phyloP scores from a whole-genome alignment of 2,329 filamentous ascomycete species.

The Colletotrichum lini region DNA sequence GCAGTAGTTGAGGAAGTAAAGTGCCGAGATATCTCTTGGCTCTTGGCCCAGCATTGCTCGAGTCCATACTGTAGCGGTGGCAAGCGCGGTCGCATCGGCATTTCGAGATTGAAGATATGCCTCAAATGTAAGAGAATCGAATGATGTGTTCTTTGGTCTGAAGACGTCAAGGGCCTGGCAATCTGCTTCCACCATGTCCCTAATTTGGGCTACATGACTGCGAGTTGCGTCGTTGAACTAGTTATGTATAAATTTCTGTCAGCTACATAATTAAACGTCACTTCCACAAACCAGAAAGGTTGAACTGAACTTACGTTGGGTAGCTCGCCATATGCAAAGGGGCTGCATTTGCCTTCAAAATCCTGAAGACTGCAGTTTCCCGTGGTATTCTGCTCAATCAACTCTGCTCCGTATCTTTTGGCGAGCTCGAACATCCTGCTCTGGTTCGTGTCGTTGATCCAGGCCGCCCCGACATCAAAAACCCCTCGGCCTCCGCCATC shows the following conservation, averaged over 20 bases:
- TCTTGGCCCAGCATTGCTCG: conserved; percentile 66
- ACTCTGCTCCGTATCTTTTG: conserved; percentile 56
- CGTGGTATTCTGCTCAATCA: conserved; percentile 63
- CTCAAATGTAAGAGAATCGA: conserved; percentile 50
- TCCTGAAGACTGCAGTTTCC: conserved; percentile 61
- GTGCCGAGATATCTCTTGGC: conserved; percentile 62
- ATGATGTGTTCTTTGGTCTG: conserved; percentile 41
- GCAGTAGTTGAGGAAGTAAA: conserved; percentile 71
- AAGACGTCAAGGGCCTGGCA: conserved; percentile 47
- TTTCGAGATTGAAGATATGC: conserved; percentile 47
- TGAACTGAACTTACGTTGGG: conserved; percentile 26
- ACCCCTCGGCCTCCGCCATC: conserved; percentile 48
- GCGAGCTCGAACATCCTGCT: conserved; percentile 59
- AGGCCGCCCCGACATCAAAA: conserved; percentile 70
- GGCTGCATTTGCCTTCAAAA: conserved; percentile 49
- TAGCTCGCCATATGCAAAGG: conserved; percentile 44
- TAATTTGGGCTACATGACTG: conserved; percentile 36
- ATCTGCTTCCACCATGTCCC: conserved; percentile 49
- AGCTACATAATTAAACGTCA: no score
- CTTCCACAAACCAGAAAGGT: no score
- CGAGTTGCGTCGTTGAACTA: conserved; percentile 33
- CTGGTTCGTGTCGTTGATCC: conserved; percentile 72
- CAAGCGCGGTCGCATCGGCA: conserved; percentile 48
- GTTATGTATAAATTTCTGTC: neutral
- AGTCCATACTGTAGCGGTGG: conserved; percentile 60